Conservation (phyloP, 129 eudicot genomes). For the Tanacetum coccineum region DNA sequence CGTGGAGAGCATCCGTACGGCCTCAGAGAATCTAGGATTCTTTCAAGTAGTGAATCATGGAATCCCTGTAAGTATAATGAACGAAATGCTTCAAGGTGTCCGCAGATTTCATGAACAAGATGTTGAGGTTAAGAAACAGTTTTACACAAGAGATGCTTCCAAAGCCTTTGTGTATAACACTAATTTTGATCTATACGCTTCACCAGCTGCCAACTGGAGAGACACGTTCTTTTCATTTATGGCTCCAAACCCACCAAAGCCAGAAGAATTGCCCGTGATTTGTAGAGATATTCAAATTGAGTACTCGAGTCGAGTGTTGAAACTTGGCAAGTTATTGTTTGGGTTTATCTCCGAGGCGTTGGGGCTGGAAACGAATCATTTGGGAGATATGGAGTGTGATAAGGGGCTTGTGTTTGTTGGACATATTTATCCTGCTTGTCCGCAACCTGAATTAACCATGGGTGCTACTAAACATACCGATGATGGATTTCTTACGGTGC, state of each 20-base stretch:
- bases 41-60: conserved; percentile 63
- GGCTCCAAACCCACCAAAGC: conserved; percentile 24
- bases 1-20: conserved; percentile 24
- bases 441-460: conserved; percentile 42
- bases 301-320: conserved; percentile 34
- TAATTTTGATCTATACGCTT: conserved; percentile 32
- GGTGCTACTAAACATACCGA: conserved; percentile 45
- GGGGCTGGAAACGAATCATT: conserved; percentile 35
- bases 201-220: conserved; percentile 24
- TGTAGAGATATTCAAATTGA: conserved; percentile 47
- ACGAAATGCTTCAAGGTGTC: conserved; percentile 37
- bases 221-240: conserved; percentile 19
- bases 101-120: conserved; percentile 33
- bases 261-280: conserved; percentile 25
- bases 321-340: conserved; percentile 29
- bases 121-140: conserved; percentile 21
- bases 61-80: conserved; percentile 38
- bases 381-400: conserved; percentile 30
- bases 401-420: conserved; percentile 20
- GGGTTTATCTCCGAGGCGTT: conserved; percentile 49
- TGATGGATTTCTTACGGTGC: conserved; percentile 34
- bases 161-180: conserved; percentile 34
- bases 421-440: conserved; percentile 53
- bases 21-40: conserved; percentile 42
- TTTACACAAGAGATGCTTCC: conserved; percentile 34